phyloP scores from a whole-genome alignment of 2,329 filamentous ascomycete genomes.

The Botrytis porri region DNA sequence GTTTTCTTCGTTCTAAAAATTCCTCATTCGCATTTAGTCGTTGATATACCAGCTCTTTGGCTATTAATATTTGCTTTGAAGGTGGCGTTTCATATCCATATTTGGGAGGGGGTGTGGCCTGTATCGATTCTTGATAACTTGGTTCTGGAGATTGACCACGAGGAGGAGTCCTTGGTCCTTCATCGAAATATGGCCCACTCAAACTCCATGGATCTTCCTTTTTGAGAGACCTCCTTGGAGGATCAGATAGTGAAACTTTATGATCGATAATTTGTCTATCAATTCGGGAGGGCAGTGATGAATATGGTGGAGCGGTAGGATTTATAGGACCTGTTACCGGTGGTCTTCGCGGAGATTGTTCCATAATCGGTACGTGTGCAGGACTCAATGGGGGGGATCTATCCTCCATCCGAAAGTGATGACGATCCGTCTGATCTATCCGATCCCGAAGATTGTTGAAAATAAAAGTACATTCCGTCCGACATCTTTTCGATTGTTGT shows the following conservation, averaged over 20 bases:
- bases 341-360: constrained; percentile 1
- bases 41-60: constrained; percentile 30
- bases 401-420: constrained; percentile 20
- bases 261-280: background rate
- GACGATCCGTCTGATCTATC: constrained; percentile 19
- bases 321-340: background rate
- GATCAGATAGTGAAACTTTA: background rate
- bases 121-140: constrained; percentile 8
- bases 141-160: constrained; percentile 17
- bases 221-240: background rate
- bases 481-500: constrained; percentile 31
- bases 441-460: constrained; percentile 29
- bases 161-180: constrained; percentile 25
- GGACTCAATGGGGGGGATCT: constrained; percentile 18
- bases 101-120: constrained; percentile 14
- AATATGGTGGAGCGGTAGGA: background rate
- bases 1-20: constrained; percentile 31
- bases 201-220: constrained; percentile 17
- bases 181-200: constrained; percentile 20
- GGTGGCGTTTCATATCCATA: constrained; percentile 28
- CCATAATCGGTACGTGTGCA: constrained; percentile 1
- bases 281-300: background rate
- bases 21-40: constrained; percentile 34
- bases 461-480: constrained; percentile 30
- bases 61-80: constrained; percentile 25